Conservation (phyloP, 2,329 filamentous ascomycete species). For the Neopestalotiopsis rosae region DNA sequence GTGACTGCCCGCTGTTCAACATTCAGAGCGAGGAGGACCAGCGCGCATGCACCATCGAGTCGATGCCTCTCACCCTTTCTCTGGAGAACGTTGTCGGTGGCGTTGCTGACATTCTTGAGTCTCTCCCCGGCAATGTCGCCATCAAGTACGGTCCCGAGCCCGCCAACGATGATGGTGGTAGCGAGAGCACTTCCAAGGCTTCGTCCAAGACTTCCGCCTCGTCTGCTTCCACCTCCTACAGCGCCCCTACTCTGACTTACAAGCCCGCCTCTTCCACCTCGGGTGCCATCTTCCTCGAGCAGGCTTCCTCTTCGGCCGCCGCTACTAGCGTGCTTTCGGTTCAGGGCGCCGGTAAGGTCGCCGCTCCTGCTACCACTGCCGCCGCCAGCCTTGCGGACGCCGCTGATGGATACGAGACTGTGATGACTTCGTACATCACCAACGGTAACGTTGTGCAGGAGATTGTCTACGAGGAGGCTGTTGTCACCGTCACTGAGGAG, state of each 20-base stretch:
- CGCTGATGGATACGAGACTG: constrained; percentile 42
- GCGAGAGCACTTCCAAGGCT: constrained; percentile 17
- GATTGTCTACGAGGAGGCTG: constrained; percentile 61
- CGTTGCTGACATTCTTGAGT: constrained; percentile 45
- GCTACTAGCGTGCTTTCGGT: constrained; percentile 21
- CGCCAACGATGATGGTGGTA: constrained; percentile 25
- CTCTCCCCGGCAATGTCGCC: constrained; percentile 69
- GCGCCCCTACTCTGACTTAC: constrained; percentile 33
- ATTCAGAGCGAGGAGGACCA: constrained; percentile 64
- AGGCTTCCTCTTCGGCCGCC: constrained; percentile 23
- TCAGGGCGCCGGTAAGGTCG: constrained; percentile 15
- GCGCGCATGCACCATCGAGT: constrained; percentile 64
- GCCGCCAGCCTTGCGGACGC: constrained; percentile 37
- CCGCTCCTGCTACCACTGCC: constrained; percentile 30
- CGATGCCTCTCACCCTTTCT: constrained; percentile 56
- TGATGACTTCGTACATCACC: constrained; percentile 60
- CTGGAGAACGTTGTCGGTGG: constrained; percentile 59
- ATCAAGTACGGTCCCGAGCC: constrained; percentile 44
- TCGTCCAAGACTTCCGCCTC: constrained; percentile 21
- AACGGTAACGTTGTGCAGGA: constrained; percentile 56
- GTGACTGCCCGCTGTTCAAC: constrained; percentile 77
- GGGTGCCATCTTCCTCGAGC: constrained; percentile 38
- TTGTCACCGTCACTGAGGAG: constrained; percentile 57
- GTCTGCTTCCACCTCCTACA: constrained; percentile 22
- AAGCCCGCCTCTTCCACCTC: constrained; percentile 27